Evolutionary conservation across 73 alveolate genomes (phyloP).

Genomic region (Paramecium pentaurelia): DNA sequence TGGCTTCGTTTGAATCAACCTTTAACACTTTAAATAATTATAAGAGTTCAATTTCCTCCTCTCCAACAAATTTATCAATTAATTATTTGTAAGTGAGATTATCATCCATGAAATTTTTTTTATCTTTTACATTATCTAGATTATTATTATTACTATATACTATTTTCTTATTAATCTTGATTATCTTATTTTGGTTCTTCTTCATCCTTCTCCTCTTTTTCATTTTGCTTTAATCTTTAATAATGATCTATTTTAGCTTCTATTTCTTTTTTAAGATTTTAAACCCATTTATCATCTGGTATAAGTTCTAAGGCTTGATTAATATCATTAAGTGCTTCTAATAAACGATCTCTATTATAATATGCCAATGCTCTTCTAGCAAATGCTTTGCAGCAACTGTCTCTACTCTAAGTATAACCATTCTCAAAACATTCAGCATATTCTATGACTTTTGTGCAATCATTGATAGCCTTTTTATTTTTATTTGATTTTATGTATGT

Average conservation of each 20-base stretch:
- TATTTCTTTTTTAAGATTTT: constrained; percentile 49
- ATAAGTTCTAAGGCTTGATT: constrained; percentile 80
- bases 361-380: constrained; percentile 91
- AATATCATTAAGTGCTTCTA: constrained; percentile 82
- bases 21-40: not conserved
- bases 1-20: not conserved
- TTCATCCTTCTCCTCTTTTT: constrained; percentile 62
- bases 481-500: constrained; percentile 90
- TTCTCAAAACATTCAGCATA: constrained; percentile 96
- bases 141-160: constrained; percentile 57
- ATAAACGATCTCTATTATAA: constrained; percentile 81
- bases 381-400: constrained; percentile 92
- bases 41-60: constrained; percentile 16
- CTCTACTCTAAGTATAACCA: constrained; percentile 83
- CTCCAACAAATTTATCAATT: constrained; percentile 51
- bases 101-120: not conserved
- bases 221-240: constrained; percentile 42
- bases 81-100: not conserved
- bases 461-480: constrained; percentile 89
- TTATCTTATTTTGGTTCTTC: constrained; percentile 44
- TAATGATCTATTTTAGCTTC: constrained; percentile 67
- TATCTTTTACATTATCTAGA: not conserved
- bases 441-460: constrained; percentile 92
- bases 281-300: constrained; percentile 73
- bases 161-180: constrained; percentile 39